These are phyloP conservation scores for Yamadazyma ubonensis DNA, from an alignment of 805 yeast genomes.

Conservation along the genomic window DNA sequence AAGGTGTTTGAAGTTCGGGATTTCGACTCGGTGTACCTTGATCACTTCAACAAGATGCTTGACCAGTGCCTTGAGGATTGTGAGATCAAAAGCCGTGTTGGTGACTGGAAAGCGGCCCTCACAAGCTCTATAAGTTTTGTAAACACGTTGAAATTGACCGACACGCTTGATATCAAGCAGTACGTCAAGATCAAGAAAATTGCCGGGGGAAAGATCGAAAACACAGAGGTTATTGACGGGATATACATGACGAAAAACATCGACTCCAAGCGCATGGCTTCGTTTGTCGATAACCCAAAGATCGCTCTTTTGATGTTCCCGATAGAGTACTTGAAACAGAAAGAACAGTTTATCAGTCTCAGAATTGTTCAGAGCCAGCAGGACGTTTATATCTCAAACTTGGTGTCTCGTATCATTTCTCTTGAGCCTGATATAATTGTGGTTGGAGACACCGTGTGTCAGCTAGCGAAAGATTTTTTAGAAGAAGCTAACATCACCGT, in stretches of 20 bases:
- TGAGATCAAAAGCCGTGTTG: constrained; percentile 42
- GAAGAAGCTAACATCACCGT: constrained; percentile 79
- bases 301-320: constrained; percentile 87
- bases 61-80: constrained; percentile 64
- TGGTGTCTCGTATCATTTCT: constrained; percentile 74
- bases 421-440: constrained; percentile 77
- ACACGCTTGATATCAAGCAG: constrained; percentile 80
- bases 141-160: constrained; percentile 62
- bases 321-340: constrained; percentile 74
- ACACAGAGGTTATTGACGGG: constrained; percentile 70
- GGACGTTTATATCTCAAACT: constrained; percentile 73
- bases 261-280: constrained; percentile 78
- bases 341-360: constrained; percentile 76
- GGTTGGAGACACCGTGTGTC: constrained; percentile 77
- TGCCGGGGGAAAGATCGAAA: constrained; percentile 66
- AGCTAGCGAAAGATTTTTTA: constrained; percentile 70
- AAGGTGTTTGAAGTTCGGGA: constrained; percentile 9
- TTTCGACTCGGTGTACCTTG: constrained; percentile 23
- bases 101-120: constrained; percentile 60
- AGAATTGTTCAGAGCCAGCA: constrained; percentile 87
- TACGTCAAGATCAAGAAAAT: constrained; percentile 85
- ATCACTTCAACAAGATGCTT: constrained; percentile 52
- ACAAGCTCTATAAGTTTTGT: constrained; percentile 52
- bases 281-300: constrained; percentile 60
- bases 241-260: constrained; percentile 79